Base-by-base conservation (phyloP, 2,329 filamentous ascomycete species). In the Apiospora rasikravindrae region DNA sequence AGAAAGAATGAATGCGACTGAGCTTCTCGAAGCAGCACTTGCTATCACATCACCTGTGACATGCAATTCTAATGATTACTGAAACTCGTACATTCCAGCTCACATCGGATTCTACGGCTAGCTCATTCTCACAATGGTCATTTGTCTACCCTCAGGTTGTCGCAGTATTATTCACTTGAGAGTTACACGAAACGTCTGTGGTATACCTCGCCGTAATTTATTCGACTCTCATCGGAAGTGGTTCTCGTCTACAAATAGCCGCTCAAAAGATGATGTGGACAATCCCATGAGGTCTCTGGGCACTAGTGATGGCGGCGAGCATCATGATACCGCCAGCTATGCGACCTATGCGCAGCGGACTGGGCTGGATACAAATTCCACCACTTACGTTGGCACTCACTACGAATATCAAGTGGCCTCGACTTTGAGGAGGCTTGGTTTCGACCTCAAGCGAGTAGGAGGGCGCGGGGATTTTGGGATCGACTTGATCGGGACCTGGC, bases 401-500 rank as follows among this genome's bases (percentile, higher is more conserved):
- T 96, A 93, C 83, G 94, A 96, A 81, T 96, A 96, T 83, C 90
- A 85, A 0, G 88, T 90, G 3, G 87, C 88, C 7, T 79, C 82
- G 4, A 82, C 88, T 0, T 86, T 96, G 0, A 77, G 86, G 3
- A 82, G 83, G 1, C 87, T 93, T 70, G 90, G 91, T 70, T 93
- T 96, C 83, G 81, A 83, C 29, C 85, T 95, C 45, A 84, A 84
- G 67, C 89, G 93, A 44, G 86, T 92, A 1, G 94, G 93, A 40
- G 89, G 91, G 47, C 83, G 84, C 3, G 89, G 88, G 1, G 93
- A 96, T 81, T 86, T 85, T 72, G 93, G 94, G 49, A 93, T 94
- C 76, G 94, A 96, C 78, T 86, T 96, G 1, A 82, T 94, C 0
- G 93, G 94, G 0, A 87, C 86, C 2, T 96, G 93, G 93, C 81